A percentile compares a stretch with the other conserved stretches of the same genome.
These are phyloP conservation scores for Furcasterigmium sp. DNA, from an alignment of 2,329 filamentous ascomycete species.

Conservation along the genomic window DNA sequence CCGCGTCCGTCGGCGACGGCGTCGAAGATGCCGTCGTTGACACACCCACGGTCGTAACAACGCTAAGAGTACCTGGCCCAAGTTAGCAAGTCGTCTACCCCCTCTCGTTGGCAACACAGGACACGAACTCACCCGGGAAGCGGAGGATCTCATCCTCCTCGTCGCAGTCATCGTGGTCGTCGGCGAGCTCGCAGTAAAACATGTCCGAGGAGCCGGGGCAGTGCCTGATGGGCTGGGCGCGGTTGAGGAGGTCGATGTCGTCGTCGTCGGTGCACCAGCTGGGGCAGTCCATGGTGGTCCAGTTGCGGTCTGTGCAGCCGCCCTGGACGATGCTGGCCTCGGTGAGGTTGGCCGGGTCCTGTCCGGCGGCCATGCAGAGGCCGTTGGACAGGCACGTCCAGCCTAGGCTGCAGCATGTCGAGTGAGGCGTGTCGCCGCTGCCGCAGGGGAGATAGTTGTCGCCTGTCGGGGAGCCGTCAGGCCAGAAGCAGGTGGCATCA, in stretches of 20 bases:
- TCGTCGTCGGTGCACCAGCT: not conserved
- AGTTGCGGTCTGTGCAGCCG: constrained; percentile 1
- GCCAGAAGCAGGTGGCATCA: not conserved
- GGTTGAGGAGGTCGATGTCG: constrained; percentile 2
- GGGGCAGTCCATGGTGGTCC: not conserved
- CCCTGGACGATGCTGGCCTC: not conserved
- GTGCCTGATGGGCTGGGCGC: not conserved
- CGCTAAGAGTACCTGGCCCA: not conserved
- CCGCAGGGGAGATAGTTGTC: not conserved
- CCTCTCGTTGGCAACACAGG: not conserved
- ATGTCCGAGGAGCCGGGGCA: not conserved
- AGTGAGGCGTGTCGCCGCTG: constrained; percentile 1
- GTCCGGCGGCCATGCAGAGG: constrained; percentile 1
- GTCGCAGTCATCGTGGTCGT: constrained; percentile 1
- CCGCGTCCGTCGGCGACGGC: not conserved
- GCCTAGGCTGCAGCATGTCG: constrained; percentile 1
- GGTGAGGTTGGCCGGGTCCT: constrained; percentile 1
- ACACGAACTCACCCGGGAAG: not conserved
- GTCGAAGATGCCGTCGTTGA: not conserved
- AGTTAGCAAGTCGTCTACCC: not conserved
- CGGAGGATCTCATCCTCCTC: constrained; percentile 1
- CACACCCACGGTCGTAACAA: constrained; percentile 1
- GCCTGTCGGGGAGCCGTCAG: not conserved
- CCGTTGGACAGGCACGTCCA: constrained; percentile 3
- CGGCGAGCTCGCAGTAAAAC: not conserved